Conservation (phyloP, 768 basidiomycete species). For the Leccinellum rugosiceps region DNA sequence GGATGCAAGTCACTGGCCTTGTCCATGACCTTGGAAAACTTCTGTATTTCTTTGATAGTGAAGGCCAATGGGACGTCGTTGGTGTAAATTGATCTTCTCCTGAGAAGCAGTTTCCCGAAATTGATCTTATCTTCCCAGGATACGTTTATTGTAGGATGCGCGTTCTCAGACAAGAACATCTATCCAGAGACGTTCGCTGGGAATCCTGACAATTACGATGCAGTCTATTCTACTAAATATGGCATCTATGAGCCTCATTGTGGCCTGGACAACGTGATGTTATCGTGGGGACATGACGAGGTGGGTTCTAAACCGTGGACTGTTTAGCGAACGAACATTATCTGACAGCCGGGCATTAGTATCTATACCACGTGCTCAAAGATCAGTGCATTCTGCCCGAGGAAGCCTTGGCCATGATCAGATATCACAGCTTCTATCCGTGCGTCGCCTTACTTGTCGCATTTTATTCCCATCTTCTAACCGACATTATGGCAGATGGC, state of each 20-base stretch:
- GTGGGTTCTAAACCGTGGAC: constrained; percentile 37
- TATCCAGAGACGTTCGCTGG: constrained; percentile 74
- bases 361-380: constrained; percentile 80
- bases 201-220: constrained; percentile 67
- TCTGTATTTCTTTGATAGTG: constrained; percentile 75
- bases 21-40: constrained; percentile 91
- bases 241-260: constrained; percentile 79
- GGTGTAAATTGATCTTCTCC: constrained; percentile 49
- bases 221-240: constrained; percentile 63
- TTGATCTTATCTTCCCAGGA: constrained; percentile 38
- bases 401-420: constrained; percentile 87
- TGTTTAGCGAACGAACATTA: background rate
- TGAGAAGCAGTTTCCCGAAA: background rate
- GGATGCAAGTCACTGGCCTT: constrained; percentile 89
- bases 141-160: constrained; percentile 81
- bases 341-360: constrained; percentile 41
- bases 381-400: constrained; percentile 77
- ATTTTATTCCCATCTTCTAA: background rate
- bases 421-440: constrained; percentile 94
- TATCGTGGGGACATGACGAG: constrained; percentile 92
- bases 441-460: constrained; percentile 28
- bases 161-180: constrained; percentile 80
- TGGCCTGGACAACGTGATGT: constrained; percentile 83
- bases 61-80: constrained; percentile 95
- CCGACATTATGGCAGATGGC: constrained; percentile 51